Evolutionary conservation across 208 protist species (phyloP).

Genomic region (Crithidia brevicula): DNA sequence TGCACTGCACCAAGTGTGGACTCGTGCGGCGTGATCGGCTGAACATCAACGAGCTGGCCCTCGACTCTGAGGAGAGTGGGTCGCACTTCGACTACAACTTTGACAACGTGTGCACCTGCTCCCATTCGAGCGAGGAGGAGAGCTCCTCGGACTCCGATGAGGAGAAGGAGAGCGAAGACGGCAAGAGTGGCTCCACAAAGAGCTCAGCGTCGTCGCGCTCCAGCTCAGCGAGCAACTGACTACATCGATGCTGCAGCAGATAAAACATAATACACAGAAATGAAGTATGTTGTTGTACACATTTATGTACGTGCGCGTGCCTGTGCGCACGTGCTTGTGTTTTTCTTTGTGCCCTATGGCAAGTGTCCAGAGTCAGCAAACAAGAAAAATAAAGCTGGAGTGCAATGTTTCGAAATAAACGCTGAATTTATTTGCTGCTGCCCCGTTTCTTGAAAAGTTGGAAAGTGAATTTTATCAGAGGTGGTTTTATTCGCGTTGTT

Average conservation of each 20-base stretch:
- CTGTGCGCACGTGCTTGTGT: neutral
- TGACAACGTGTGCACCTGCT: slow-evolving; percentile 83
- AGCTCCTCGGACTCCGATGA: slow-evolving; percentile 66
- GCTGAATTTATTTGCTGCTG: too few species aligned
- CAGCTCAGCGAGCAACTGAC: slow-evolving; percentile 1
- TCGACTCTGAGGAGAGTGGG: slow-evolving; percentile 90
- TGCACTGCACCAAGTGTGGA: slow-evolving; percentile 87
- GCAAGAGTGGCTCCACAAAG: neutral
- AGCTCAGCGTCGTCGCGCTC: neutral
- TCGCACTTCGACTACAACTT: slow-evolving; percentile 93
- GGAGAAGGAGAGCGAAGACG: slow-evolving; percentile 32
- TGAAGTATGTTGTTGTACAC: neutral
- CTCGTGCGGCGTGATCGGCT: slow-evolving; percentile 81
- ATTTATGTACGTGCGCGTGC: neutral
- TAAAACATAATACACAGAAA: neutral
- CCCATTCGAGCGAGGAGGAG: slow-evolving; percentile 66
- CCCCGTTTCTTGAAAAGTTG: too few species aligned
- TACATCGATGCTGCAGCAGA: neutral
- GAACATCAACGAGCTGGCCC: slow-evolving; percentile 87
- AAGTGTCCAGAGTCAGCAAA: too few species aligned
- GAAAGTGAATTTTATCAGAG: too few species aligned
- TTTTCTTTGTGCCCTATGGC: too few species aligned
- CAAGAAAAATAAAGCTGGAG: too few species aligned
- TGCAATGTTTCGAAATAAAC: too few species aligned
- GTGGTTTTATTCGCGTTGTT: too few species aligned